Evolutionary conservation across 2,329 filamentous ascomycete species (phyloP).

Genomic region (Pseudogymnoascus sp.): DNA sequence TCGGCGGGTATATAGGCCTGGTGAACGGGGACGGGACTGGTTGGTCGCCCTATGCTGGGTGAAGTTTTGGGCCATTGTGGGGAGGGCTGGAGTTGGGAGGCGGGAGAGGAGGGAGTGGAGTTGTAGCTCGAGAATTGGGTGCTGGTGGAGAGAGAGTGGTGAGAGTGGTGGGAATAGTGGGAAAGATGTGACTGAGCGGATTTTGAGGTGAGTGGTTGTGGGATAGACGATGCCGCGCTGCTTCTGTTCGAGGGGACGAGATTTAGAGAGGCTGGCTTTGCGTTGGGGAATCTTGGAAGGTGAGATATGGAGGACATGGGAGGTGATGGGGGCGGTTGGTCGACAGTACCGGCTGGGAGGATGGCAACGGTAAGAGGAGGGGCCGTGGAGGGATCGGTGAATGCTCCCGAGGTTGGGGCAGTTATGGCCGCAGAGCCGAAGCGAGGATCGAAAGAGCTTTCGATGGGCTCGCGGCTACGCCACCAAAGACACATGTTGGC

Average conservation of each 20-base stretch:
- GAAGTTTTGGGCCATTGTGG: not conserved
- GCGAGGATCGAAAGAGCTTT: slow-evolving; percentile 20
- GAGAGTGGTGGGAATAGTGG: not conserved
- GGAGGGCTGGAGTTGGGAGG: not conserved
- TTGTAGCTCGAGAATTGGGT: slow-evolving; percentile 5
- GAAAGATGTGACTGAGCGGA: not conserved
- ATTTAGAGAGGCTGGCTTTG: not conserved
- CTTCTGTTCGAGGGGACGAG: not conserved
- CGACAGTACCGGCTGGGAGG: not conserved
- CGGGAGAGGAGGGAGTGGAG: not conserved
- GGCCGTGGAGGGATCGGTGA: slow-evolving; percentile 11
- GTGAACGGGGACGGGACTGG: not conserved
- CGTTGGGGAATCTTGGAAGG: slow-evolving; percentile 11
- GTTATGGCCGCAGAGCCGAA: slow-evolving; percentile 23
- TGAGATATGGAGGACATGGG: slow-evolving; percentile 8
- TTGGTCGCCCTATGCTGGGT: not conserved
- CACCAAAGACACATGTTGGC: slow-evolving; percentile 8
- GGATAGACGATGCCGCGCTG: slow-evolving; percentile 8
- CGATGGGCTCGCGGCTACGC: slow-evolving; percentile 15
- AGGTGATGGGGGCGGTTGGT: not conserved
- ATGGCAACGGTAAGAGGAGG: not conserved
- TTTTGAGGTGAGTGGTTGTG: slow-evolving; percentile 5
- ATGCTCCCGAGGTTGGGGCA: slow-evolving; percentile 18
- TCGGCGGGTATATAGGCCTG: slow-evolving; percentile 2
- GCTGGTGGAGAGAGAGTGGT: not conserved